These are phyloP conservation scores for Rehmannia glutinosa DNA, from an alignment of 257 asterid species.

Conservation along the genomic window DNA sequence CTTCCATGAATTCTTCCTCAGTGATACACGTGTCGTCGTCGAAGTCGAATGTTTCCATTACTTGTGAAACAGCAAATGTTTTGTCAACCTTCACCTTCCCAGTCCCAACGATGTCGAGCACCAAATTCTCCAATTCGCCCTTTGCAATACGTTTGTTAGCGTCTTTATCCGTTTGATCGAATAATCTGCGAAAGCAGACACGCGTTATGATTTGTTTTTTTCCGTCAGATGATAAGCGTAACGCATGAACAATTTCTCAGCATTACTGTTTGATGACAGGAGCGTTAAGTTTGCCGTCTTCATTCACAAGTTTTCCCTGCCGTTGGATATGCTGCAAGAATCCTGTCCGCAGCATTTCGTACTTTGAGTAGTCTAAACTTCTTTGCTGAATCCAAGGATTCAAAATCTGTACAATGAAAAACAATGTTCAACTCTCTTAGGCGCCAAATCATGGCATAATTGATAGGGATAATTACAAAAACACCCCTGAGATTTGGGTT, in stretches of 20 bases:
- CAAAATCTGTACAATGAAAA: constrained; percentile 32
- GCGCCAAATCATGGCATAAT: not conserved
- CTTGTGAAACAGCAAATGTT: constrained; percentile 30
- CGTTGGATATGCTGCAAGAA: constrained; percentile 31
- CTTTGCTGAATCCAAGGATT: constrained; percentile 62
- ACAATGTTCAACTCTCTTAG: not conserved
- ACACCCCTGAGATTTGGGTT: not conserved
- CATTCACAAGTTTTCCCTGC: constrained; percentile 32
- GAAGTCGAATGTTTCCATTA: constrained; percentile 35
- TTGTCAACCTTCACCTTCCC: constrained; percentile 32
- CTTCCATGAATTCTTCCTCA: constrained; percentile 37
- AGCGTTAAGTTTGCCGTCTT: constrained; percentile 33
- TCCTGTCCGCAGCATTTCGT: constrained; percentile 29
- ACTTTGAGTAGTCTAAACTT: constrained; percentile 47
- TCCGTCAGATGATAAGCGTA: too few species aligned
- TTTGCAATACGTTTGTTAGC: constrained; percentile 18
- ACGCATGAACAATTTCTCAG: too few species aligned
- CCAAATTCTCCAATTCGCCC: constrained; percentile 36
- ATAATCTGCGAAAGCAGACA: constrained; percentile 34
- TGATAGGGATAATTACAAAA: too few species aligned
- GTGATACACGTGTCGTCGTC: constrained; percentile 21
- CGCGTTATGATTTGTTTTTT: too few species aligned
- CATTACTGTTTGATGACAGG: constrained; percentile 31
- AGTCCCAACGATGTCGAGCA: constrained; percentile 23
- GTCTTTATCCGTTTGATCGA: constrained; percentile 35